These are phyloP conservation scores for Fusarium domesticum DNA, from an alignment of 2,329 filamentous ascomycete species.

Conservation along the genomic window DNA sequence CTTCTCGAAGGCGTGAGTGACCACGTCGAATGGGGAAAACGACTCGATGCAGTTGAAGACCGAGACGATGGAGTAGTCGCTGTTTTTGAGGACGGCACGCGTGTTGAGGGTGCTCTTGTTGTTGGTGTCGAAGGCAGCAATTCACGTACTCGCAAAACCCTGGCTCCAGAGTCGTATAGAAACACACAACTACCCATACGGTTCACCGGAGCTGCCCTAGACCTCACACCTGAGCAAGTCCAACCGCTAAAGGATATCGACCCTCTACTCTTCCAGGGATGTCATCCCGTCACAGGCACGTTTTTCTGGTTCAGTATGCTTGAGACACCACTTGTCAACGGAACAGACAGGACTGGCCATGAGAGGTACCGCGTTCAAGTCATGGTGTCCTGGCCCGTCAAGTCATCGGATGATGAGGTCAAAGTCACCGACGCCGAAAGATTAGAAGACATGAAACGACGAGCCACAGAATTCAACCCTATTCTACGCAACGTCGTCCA, in stretches of 20 bases:
- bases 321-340: constrained; percentile 39
- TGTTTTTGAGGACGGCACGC: constrained; percentile 34
- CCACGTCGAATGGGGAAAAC: constrained; percentile 34
- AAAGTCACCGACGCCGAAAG: constrained; percentile 31
- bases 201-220: constrained; percentile 37
- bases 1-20: constrained; percentile 29
- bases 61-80: constrained; percentile 24
- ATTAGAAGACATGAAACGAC: constrained; percentile 40
- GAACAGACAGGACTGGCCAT: constrained; percentile 29
- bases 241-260: constrained; percentile 45
- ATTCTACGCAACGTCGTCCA: constrained; percentile 43
- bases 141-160: constrained; percentile 35
- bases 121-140: constrained; percentile 42
- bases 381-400: constrained; percentile 45
- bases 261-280: constrained; percentile 53
- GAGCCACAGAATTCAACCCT: constrained; percentile 33
- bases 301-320: constrained; percentile 51
- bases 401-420: constrained; percentile 33
- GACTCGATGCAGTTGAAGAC: constrained; percentile 28
- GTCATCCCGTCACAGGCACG: constrained; percentile 47
- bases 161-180: constrained; percentile 32
- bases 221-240: constrained; percentile 39
- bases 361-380: constrained; percentile 43
- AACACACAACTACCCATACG: constrained; percentile 37
- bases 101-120: constrained; percentile 33